Evolutionary conservation across 345 rosid species (phyloP).

Genomic region (Citrus mangshanensis): DNA sequence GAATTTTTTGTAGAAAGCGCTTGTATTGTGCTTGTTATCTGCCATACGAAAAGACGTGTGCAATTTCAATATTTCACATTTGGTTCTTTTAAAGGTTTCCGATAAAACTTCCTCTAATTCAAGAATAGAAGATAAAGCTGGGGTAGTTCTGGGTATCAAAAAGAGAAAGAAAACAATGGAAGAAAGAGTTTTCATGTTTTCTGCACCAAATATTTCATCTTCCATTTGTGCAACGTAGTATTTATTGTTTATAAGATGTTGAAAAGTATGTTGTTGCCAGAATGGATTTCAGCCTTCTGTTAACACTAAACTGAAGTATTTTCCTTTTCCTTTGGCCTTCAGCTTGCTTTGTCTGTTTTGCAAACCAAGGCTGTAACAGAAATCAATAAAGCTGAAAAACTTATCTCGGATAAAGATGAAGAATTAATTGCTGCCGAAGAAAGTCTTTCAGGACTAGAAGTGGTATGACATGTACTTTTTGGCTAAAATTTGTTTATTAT

Average conservation of each 20-base stretch:
- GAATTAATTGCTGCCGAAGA: slow-evolving; percentile 80
- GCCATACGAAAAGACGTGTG: neutral
- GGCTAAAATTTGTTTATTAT: neutral
- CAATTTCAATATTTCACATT: neutral
- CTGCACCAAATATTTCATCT: neutral
- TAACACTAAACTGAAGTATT: neutral
- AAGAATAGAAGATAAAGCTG: neutral
- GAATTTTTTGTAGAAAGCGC: neutral
- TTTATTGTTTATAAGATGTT: neutral
- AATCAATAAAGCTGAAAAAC: slow-evolving; percentile 65
- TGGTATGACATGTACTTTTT: slow-evolving; percentile 40
- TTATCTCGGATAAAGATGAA: slow-evolving; percentile 64
- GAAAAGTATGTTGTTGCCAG: neutral
- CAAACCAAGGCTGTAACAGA: slow-evolving; percentile 74
- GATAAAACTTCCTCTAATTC: neutral
- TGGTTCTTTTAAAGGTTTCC: neutral
- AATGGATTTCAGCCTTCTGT: neutral
- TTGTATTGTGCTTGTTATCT: neutral
- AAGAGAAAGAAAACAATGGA: too few species aligned
- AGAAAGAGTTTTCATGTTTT: neutral
- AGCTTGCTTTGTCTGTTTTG: slow-evolving; percentile 62
- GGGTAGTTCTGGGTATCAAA: neutral
- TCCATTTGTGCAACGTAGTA: neutral
- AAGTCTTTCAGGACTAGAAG: slow-evolving; percentile 74
- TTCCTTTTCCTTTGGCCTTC: slow-evolving; percentile 13